Evolutionary conservation across 306 rosid species (phyloP).

Genomic region (Vachellia pachyceras): DNA sequence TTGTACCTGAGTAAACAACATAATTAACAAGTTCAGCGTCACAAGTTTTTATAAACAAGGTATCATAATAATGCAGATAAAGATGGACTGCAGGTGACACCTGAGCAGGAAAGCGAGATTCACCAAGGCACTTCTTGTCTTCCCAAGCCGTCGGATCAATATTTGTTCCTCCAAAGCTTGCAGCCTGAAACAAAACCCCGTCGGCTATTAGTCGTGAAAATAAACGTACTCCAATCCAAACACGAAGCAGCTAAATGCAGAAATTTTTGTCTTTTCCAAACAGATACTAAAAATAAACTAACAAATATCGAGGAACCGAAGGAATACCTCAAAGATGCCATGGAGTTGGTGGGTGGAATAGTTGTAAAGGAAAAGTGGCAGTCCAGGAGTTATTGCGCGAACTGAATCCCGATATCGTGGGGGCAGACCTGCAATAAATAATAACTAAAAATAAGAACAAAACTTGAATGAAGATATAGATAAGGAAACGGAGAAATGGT

Average conservation of each 20-base stretch:
- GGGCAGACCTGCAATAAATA: constrained; percentile 68
- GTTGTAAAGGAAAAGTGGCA: constrained; percentile 95
- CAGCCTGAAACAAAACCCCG: constrained; percentile 60
- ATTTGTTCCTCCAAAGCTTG: constrained; percentile 91
- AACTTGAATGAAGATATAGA: not conserved
- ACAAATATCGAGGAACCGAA: not conserved
- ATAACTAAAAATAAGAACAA: not conserved
- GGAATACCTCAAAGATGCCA: constrained; percentile 88
- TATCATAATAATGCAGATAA: not conserved
- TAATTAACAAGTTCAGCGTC: not conserved
- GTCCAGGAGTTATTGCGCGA: constrained; percentile 87
- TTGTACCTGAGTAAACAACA: constrained; percentile 55
- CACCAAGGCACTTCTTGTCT: constrained; percentile 86
- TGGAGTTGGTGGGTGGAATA: constrained; percentile 99
- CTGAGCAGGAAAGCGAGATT: constrained; percentile 99
- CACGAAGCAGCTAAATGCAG: not conserved
- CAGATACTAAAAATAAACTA: constrained; percentile 3
- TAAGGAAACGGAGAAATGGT: not conserved
- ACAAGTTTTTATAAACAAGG: constrained; percentile 2
- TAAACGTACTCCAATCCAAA: not conserved
- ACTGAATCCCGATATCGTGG: constrained; percentile 93
- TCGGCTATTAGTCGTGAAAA: not conserved
- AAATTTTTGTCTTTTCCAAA: constrained; percentile 11
- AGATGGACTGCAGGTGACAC: constrained; percentile 42
- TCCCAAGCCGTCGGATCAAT: constrained; percentile 98